These are phyloP conservation scores for Epichloe gansuensis DNA, from an alignment of 2,329 filamentous ascomycete genomes.

Conservation along the genomic window DNA sequence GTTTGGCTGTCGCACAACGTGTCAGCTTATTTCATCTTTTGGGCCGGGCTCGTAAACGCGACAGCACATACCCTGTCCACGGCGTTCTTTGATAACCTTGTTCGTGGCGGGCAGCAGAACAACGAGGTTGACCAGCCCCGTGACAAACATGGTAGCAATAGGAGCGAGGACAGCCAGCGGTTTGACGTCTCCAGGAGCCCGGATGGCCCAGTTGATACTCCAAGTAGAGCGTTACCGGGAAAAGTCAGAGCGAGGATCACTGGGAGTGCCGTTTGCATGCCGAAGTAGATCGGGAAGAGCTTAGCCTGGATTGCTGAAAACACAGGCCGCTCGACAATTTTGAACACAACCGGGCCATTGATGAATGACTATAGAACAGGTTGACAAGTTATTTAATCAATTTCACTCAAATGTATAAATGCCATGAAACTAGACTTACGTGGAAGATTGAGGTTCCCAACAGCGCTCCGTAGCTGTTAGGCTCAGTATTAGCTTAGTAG, in stretches of 20 bases:
- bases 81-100: constrained; percentile 61
- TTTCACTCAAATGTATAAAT: neutral
- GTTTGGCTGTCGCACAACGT: constrained; percentile 45
- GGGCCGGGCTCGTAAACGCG: neutral
- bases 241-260: constrained; percentile 67
- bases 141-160: constrained; percentile 56
- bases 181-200: constrained; percentile 50
- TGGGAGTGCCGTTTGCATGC: constrained; percentile 66
- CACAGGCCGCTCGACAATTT: constrained; percentile 61
- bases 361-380: constrained; percentile 50
- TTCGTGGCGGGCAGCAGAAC: constrained; percentile 66
- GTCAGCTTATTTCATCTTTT: constrained; percentile 8
- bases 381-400: neutral
- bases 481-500: constrained; percentile 11
- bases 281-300: constrained; percentile 83
- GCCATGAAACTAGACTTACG: constrained; percentile 25
- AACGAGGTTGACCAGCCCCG: constrained; percentile 56
- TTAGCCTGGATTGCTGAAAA: constrained; percentile 72
- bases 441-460: constrained; percentile 83
- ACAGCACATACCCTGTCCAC: constrained; percentile 56
- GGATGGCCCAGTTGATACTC: constrained; percentile 34
- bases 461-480: constrained; percentile 67
- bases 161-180: constrained; percentile 55
- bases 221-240: constrained; percentile 45
- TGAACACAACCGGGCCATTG: constrained; percentile 64